These are phyloP conservation scores for Aspergillaceae sp. DNA, from an alignment of 2,329 filamentous ascomycete genomes.

Conservation along the genomic window DNA sequence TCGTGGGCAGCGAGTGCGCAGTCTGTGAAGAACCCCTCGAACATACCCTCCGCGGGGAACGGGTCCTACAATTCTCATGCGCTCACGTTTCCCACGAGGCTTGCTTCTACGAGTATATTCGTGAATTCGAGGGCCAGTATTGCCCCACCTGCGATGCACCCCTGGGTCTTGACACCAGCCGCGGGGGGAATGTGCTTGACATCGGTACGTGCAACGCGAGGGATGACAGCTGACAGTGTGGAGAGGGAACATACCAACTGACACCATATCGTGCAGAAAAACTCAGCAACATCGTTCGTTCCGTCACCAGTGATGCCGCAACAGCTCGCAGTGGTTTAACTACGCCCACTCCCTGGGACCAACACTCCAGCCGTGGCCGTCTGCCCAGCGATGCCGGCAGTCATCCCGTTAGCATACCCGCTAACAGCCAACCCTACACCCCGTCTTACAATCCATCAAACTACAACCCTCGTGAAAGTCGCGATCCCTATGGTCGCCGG, in stretches of 20 bases:
- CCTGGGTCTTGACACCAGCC: constrained; percentile 81
- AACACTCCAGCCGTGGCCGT: constrained; percentile 23
- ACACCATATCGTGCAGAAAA: constrained; percentile 56
- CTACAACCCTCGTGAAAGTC: constrained; percentile 19
- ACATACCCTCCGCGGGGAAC: constrained; percentile 86
- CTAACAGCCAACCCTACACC: no score
- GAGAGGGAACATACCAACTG: constrained; percentile 6
- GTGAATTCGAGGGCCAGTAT: constrained; percentile 85
- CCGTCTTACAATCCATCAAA: not conserved
- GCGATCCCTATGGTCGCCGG: constrained; percentile 23
- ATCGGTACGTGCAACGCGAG: constrained; percentile 54
- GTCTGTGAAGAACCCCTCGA: constrained; percentile 96
- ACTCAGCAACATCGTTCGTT: constrained; percentile 85
- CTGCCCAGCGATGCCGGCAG: constrained; percentile 26
- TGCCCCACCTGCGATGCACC: constrained; percentile 92
- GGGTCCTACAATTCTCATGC: constrained; percentile 91
- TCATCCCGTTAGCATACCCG: constrained; percentile 1
- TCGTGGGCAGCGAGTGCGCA: constrained; percentile 88
- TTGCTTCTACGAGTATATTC: constrained; percentile 97
- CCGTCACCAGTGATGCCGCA: constrained; percentile 60
- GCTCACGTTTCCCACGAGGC: constrained; percentile 96
- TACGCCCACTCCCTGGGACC: constrained; percentile 56
- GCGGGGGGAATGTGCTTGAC: constrained; percentile 85
- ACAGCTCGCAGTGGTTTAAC: constrained; percentile 42
- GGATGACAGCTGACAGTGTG: not conserved